Evolutionary conservation across 2,329 filamentous ascomycete species (phyloP).

Genomic region (Alternaria postmessia): DNA sequence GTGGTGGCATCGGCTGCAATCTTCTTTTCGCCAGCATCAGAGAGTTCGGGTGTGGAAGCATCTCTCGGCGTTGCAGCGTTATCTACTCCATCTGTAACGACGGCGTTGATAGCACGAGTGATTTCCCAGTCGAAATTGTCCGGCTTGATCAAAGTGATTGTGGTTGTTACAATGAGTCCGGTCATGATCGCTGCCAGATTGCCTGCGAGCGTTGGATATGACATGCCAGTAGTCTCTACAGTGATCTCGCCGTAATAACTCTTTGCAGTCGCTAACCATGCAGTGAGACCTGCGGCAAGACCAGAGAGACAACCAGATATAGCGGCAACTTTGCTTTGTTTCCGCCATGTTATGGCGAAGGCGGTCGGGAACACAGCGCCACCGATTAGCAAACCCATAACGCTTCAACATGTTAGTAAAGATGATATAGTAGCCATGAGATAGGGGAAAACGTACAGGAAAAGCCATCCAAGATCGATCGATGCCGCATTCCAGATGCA

Average conservation of each 20-base stretch:
- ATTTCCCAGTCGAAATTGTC: conserved; percentile 52
- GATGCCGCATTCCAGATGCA: conserved; percentile 50
- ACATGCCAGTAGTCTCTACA: conserved; percentile 50
- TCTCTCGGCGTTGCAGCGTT: conserved; percentile 9
- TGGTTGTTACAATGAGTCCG: conserved; percentile 43
- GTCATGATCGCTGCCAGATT: conserved; percentile 48
- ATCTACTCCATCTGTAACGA: conserved; percentile 25
- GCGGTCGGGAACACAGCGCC: conserved; percentile 53
- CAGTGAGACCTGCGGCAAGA: conserved; percentile 46
- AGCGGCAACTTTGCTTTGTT: conserved; percentile 44
- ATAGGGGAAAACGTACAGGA: conserved; percentile 33
- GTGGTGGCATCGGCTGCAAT: conserved; percentile 1
- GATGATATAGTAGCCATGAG: neutral
- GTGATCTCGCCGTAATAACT: conserved; percentile 50
- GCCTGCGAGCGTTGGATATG: conserved; percentile 52
- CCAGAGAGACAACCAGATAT: conserved; percentile 46
- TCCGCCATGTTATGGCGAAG: conserved; percentile 50
- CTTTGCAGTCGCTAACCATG: conserved; percentile 50
- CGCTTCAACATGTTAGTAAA: conserved; percentile 28
- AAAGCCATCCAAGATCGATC: conserved; percentile 54
- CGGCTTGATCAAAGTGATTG: conserved; percentile 48
- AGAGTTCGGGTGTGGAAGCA: conserved; percentile 12
- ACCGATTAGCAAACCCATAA: conserved; percentile 55
- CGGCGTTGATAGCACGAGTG: conserved; percentile 50
- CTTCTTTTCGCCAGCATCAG: conserved; percentile 22